Base-by-base conservation (phyloP, 1,284 basidiomycete species). In the Irpex sp. region DNA sequence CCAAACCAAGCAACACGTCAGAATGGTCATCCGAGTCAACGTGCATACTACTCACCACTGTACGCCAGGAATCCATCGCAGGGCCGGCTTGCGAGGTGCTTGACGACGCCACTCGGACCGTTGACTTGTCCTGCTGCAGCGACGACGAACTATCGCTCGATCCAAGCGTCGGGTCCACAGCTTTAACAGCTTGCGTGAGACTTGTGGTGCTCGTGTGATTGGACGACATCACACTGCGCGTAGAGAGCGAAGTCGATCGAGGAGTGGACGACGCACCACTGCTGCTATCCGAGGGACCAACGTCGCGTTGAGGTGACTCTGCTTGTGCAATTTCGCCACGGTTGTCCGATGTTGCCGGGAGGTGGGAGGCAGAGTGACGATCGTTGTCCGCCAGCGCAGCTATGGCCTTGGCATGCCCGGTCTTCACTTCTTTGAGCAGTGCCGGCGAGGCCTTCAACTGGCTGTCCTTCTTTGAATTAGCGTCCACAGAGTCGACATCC, bases 41-140 rank as follows among this genome's bases (percentile, higher is more conserved):
- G 57, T 64, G 57, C 31, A 67, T 65, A 17, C 65, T 64, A 19
- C 66, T 66, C 31, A 74, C 72, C 57, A 69, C 70, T n/a, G 71
- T 71, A 17, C 73, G 66, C 73, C 73, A 74, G 1, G 65, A 68
- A 57, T 73, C 70, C 49, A 74, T 65, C n/a, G 70, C 65, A 34
- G 55, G 21, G 19, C 40, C 40, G 40, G 13, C 40, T 47, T n/a
- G 40, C n/a, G 49, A 52, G 49, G 49, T 17, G 19, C 9, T 52
- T 52, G 49, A 21, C 31, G 31, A 34, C 49, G 49, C 21, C 8
- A 17, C 17, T 66, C 40, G 9, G 6, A 68, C 36, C 66, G 59
- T n/a, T 31, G 21, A 48, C 40, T 44, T 15, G 60, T 36, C 21
- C 26, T 52, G 40, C n/a, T 13, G 13, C 40, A n/a, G 40, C 13